phyloP scores from a whole-genome alignment of 1,284 basidiomycete genomes.

The Microbotryum violaceum region DNA sequence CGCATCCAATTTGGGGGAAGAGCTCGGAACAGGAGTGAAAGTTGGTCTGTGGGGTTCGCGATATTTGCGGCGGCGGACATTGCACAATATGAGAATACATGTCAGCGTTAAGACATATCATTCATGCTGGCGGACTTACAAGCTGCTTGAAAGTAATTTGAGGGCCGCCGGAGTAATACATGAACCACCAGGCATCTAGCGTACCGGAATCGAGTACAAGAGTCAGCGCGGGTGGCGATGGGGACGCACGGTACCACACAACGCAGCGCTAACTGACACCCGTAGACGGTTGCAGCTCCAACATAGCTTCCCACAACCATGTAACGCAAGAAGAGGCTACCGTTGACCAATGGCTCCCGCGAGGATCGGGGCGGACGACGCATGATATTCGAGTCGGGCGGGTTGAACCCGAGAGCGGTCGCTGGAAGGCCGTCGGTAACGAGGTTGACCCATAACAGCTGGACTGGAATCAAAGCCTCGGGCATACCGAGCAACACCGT shows the following conservation, averaged over 20 bases:
- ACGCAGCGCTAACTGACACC: slow-evolving; percentile 39
- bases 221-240: not conserved
- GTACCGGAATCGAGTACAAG: slow-evolving; percentile 52
- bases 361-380: slow-evolving; percentile 77
- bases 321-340: slow-evolving; percentile 94
- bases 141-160: slow-evolving; percentile 89
- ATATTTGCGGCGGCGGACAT: not conserved
- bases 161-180: slow-evolving; percentile 79
- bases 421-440: slow-evolving; percentile 94
- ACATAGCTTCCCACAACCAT: slow-evolving; percentile 89
- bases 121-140: slow-evolving; percentile 49
- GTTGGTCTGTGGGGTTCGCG: slow-evolving; percentile 56
- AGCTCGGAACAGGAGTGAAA: slow-evolving; percentile 78
- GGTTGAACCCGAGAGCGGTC: slow-evolving; percentile 97
- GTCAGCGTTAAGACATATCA: not conserved
- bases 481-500: slow-evolving; percentile 97
- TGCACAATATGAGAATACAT: too few relatives aligned
- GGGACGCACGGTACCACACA: not conserved
- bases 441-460: slow-evolving; percentile 94
- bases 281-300: slow-evolving; percentile 87
- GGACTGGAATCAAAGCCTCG: slow-evolving; percentile 94
- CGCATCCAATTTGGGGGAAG: slow-evolving; percentile 85
- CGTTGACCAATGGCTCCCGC: slow-evolving; percentile 80
- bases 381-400: slow-evolving; percentile 94
- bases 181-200: slow-evolving; percentile 75